Evolutionary conservation across 2,329 filamentous ascomycete species (phyloP).

Genomic region (Monilinia polystroma): DNA sequence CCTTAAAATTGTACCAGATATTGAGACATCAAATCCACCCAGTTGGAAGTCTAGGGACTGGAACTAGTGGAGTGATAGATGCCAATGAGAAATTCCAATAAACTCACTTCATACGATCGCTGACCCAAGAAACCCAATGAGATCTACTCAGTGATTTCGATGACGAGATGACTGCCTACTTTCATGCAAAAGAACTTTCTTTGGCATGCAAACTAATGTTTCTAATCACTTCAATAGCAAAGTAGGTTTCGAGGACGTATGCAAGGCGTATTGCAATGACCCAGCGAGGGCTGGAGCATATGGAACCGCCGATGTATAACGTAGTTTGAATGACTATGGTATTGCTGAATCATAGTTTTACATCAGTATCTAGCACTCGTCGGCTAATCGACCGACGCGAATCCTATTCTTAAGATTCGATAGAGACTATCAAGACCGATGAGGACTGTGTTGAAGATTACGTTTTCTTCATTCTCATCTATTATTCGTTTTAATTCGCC

Average conservation of each 20-base stretch:
- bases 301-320: not conserved
- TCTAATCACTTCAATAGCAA: not conserved
- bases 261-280: not conserved
- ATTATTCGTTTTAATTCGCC: too few species aligned
- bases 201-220: not conserved
- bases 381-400: not conserved
- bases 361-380: not conserved
- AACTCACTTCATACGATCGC: not conserved
- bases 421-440: too few species aligned
- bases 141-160: not conserved
- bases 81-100: not conserved
- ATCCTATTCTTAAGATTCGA: not conserved
- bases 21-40: not conserved
- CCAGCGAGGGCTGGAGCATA: not conserved
- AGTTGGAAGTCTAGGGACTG: not conserved
- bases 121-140: not conserved
- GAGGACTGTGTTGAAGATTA: too few species aligned
- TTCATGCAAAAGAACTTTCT: not conserved
- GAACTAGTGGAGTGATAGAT: not conserved
- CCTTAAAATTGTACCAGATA: not conserved
- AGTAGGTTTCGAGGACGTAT: not conserved
- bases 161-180: slow-evolving; percentile 25
- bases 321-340: not conserved
- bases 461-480: too few species aligned
- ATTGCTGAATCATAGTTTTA: not conserved